Evolutionary conservation across 345 rosid species (phyloP).

Genomic region (Aquilaria malaccensis): DNA sequence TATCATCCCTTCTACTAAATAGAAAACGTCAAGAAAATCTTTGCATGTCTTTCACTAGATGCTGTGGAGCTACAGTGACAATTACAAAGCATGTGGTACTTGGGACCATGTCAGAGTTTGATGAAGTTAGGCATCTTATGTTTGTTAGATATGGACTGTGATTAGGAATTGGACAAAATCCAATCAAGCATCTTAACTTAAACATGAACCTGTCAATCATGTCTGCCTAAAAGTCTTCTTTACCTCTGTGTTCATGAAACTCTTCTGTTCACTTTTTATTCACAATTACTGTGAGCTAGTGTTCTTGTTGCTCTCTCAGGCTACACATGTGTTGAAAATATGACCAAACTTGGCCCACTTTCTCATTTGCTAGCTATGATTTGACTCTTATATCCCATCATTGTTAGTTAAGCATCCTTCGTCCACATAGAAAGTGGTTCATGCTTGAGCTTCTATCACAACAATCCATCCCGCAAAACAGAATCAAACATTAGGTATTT

Average conservation of each 20-base stretch:
- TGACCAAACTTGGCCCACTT: neutral
- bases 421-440: neutral
- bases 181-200: too few relatives aligned
- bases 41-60: too few relatives aligned
- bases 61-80: conserved; percentile 1
- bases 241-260: too few relatives aligned
- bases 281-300: neutral
- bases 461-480: conserved; percentile 10
- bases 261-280: too few relatives aligned
- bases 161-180: too few relatives aligned
- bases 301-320: conserved; percentile 7
- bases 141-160: too few relatives aligned
- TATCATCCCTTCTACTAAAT: too few relatives aligned
- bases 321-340: conserved; percentile 8
- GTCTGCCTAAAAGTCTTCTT: too few relatives aligned
- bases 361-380: conserved; percentile 4
- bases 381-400: conserved; percentile 12
- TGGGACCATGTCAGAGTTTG: conserved; percentile 5
- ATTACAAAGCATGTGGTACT: conserved; percentile 7
- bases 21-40: too few relatives aligned
- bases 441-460: conserved; percentile 2
- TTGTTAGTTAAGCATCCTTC: conserved; percentile 18
- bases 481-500: conserved; percentile 8
- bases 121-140: too few relatives aligned
- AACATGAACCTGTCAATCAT: too few relatives aligned